Conservation (phyloP, 192 early-diverging fungal species). For the Backusella liffmaniae region DNA sequence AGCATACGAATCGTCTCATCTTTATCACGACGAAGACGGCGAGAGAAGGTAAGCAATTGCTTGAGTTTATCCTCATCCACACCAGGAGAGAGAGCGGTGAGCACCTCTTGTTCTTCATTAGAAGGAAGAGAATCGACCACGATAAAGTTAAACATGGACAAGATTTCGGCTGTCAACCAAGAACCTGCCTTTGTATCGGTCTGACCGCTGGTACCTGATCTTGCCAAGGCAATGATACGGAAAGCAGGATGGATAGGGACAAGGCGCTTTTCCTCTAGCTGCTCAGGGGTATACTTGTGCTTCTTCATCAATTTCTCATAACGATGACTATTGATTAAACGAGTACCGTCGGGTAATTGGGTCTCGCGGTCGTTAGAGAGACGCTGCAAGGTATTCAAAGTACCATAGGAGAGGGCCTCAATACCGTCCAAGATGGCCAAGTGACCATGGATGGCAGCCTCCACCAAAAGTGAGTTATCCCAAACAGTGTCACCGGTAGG, state of each 20-base stretch:
- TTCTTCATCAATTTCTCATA: conserved; percentile 55
- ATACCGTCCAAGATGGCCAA: conserved; percentile 75
- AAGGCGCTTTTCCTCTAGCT: conserved; percentile 46
- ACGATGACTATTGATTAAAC: conserved; percentile 50
- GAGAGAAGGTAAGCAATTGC: conserved; percentile 54
- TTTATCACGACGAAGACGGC: conserved; percentile 53
- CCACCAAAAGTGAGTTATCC: conserved; percentile 70
- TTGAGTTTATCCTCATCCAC: conserved; percentile 43
- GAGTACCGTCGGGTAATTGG: conserved; percentile 64
- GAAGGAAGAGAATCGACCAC: conserved; percentile 55
- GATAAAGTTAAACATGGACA: conserved; percentile 72
- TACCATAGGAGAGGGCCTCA: conserved; percentile 69
- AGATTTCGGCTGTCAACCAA: conserved; percentile 72
- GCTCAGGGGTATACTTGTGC: conserved; percentile 43
- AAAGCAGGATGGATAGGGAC: conserved; percentile 69
- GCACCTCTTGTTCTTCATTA: conserved; percentile 47
- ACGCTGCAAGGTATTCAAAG: conserved; percentile 63
- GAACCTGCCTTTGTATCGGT: conserved; percentile 47
- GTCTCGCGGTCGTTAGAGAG: conserved; percentile 69
- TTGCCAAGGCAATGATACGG: conserved; percentile 69
- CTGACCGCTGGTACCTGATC: conserved; percentile 48
- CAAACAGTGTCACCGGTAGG: conserved; percentile 72
- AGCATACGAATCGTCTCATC: conserved; percentile 60
- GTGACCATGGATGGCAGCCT: conserved; percentile 70
- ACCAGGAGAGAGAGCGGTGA: conserved; percentile 52